Base-by-base conservation (phyloP, 495 filamentous ascomycete genomes). In the Xylaria intraflava region DNA sequence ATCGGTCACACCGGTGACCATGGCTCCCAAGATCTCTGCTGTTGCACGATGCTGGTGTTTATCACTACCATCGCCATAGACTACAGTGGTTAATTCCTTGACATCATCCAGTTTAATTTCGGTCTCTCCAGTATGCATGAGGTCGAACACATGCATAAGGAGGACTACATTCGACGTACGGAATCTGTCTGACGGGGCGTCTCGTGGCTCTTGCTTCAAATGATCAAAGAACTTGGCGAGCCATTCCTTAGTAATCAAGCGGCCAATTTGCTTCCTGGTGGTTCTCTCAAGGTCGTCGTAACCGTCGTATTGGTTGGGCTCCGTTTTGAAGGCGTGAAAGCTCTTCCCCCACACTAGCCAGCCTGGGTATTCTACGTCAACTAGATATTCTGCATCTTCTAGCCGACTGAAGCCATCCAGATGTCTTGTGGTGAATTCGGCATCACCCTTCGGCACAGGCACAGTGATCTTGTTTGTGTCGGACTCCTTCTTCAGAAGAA, bases 31-130 rank as follows among this genome's bases (percentile, higher is more conserved):
- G 52, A 99, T 96, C 67, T 99, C 93, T 3, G 94, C 81, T 17
- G 92, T 95, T 7, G 94, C 94, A 39, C 93, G 87, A 65, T 99
- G 93, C 66, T 97, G 91, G 69, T 99, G 94, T 67, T 96, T 99
- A 61, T 99, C 93, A 56, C 83, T 90, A 23, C 94, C 91, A 71
- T 97, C 93, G 20, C 86, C 91, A 59, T 86, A 96, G 2, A 91
- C 82, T 1, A 74, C 76, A 50, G 79, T 74, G 19, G 86, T 79
- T 51, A 93, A 74, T 55, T 90, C 83, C 58, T 94, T 83, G 61
- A 97, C 84, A 45, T 99, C 92, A n/a, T 87, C 79, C 59, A 95
- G 89, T 0, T 81, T 90, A 23, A 87, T 87, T 22, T 73, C 70
- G 0, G 92, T 89, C 40, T 87, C 69, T 1, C 80, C 87, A 58